Evolutionary conservation across 1,284 basidiomycete species (phyloP).

Genomic region (Hemileia vastatrix): DNA sequence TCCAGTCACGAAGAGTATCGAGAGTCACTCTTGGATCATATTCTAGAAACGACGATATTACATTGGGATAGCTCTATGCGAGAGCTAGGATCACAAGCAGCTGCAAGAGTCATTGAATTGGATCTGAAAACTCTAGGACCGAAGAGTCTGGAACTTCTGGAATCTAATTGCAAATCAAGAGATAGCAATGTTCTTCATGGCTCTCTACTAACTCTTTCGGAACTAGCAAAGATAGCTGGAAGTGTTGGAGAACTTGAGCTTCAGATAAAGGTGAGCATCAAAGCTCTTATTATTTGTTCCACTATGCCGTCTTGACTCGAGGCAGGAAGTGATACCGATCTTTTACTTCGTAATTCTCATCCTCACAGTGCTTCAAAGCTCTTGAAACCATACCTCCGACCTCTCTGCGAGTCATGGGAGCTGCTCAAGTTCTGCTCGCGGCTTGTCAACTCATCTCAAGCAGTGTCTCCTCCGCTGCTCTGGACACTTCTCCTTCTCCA

Average conservation of each 20-base stretch:
- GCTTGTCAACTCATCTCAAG: constrained; percentile 63
- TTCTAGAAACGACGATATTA: constrained; percentile 62
- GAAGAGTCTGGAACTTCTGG: constrained; percentile 51
- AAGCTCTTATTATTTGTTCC: constrained; percentile 23
- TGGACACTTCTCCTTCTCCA: constrained; percentile 48
- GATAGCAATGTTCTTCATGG: constrained; percentile 72
- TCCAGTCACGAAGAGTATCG: constrained; percentile 58
- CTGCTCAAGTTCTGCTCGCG: constrained; percentile 63
- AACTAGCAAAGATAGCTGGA: constrained; percentile 55
- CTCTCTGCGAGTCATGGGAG: constrained; percentile 57
- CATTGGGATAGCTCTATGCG: constrained; percentile 87
- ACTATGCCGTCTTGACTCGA: constrained; percentile 19
- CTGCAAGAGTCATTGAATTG: constrained; percentile 58
- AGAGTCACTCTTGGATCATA: constrained; percentile 59
- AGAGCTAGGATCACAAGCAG: constrained; percentile 64
- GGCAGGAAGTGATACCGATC: too few species aligned
- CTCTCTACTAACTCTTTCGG: constrained; percentile 61
- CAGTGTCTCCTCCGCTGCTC: constrained; percentile 50
- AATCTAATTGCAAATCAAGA: constrained; percentile 55
- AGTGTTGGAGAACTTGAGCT: constrained; percentile 43
- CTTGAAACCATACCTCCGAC: constrained; percentile 53
- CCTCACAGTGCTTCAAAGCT: constrained; percentile 53
- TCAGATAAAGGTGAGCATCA: constrained; percentile 38
- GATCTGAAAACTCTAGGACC: constrained; percentile 55
- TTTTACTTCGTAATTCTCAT: constrained; percentile 28